Base-by-base conservation (phyloP, 1,139 yeast species). In the Saccharomyces hybrid region DNA sequence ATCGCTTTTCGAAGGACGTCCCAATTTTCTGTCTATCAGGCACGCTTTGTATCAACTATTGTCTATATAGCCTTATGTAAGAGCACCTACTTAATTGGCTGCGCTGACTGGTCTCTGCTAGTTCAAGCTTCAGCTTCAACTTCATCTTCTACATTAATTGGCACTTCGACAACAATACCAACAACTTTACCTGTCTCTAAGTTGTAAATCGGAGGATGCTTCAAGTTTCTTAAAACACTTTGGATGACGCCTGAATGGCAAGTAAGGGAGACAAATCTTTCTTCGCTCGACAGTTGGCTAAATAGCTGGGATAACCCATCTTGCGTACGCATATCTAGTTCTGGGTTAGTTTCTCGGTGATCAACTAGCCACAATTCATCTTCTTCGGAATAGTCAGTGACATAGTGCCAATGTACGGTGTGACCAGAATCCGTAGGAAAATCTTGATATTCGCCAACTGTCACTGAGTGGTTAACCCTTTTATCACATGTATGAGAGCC, bases 401-500 rank as follows among this genome's bases (percentile, higher is more conserved):
- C 81, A 57, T 80, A 76, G 12, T 56, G 63, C 63, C 79, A 76
- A 3, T 75, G 74, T 55, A 73, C 68, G 21, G 51, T 48, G n/a
- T 56, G 58, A 7, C 62, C 64, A 2, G 58, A 48, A n/a, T 42
- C 26, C 19, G 60, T 26, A 44, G 52, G 48, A 32, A 49, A 57
- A 42, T 60, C 51, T 51, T 63, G 65, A 48, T 64, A 65, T 46
- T 64, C 64, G 2, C 48, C 48, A 8, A 57, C 51, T 2, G 61
- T 53, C n/a, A 49, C 53, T 6, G 62, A 54, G 56, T 65, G 54
- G 58, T 65, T 50, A 55, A 66, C 62, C 53, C 93, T 71, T 65
- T 79, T 76, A 67, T 86, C 90, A 66, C 95, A 86, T 2, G 82
- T 71, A 65, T 86, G 88, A 14, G 73, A 73, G 1, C 93, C 93